These are phyloP conservation scores for Termitomyces bulborhizus DNA, from an alignment of 768 basidiomycete species.

Conservation along the genomic window DNA sequence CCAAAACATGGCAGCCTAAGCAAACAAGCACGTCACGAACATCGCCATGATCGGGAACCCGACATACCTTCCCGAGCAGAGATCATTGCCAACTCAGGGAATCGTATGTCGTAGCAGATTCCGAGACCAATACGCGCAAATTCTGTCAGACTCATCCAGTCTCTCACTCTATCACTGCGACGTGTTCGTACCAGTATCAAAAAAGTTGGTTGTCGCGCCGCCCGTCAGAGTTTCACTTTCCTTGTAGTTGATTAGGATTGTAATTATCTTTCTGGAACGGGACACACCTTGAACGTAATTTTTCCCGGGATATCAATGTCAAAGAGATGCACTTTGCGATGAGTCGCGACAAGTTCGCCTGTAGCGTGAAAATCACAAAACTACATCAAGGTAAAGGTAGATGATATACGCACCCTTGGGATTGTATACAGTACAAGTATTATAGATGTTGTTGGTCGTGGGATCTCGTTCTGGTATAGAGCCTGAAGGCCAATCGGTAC, in stretches of 20 bases:
- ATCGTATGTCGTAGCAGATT: conserved; percentile 94
- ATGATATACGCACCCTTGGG: conserved; percentile 48
- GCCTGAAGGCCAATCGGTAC: conserved; percentile 39
- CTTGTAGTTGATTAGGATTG: conserved; percentile 29
- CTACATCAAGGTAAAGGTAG: neutral
- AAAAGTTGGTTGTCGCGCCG: conserved; percentile 66
- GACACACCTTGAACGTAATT: conserved; percentile 75
- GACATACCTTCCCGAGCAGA: conserved; percentile 74
- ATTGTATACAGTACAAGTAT: conserved; percentile 89
- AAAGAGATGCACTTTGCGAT: conserved; percentile 95
- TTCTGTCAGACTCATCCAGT: conserved; percentile 36
- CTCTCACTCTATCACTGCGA: neutral
- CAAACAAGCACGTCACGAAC: neutral
- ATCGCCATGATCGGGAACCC: neutral
- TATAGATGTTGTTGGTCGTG: conserved; percentile 68
- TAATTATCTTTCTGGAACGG: neutral
- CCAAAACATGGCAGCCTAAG: conserved; percentile 76
- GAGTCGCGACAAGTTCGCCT: conserved; percentile 83
- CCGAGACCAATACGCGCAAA: conserved; percentile 96
- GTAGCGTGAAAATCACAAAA: neutral
- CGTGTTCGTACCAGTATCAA: conserved; percentile 69
- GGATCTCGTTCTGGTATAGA: conserved; percentile 86
- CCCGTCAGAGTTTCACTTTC: conserved; percentile 85
- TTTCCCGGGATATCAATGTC: conserved; percentile 96
- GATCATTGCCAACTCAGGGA: conserved; percentile 91